Conservation (phyloP, 225 moss, liverwort and hornwort genomes). For the Bryum argenteum region DNA sequence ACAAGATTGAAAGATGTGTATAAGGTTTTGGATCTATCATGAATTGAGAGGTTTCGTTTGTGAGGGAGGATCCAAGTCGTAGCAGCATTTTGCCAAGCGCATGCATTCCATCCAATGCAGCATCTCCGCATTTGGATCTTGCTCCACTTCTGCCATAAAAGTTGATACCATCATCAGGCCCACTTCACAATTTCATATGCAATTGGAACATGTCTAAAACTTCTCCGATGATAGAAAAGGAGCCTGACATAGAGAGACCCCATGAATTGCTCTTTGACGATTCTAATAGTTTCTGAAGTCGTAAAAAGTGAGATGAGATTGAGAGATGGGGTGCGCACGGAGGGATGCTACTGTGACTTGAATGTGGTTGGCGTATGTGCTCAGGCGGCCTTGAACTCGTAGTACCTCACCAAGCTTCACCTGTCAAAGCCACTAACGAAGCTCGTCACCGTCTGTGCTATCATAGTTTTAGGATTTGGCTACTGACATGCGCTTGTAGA, state of each 20-base stretch:
- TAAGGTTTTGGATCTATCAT: constrained; percentile 4
- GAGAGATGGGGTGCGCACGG: constrained; percentile 40
- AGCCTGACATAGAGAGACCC: background rate
- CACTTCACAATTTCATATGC: too few relatives aligned
- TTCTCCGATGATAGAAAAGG: background rate
- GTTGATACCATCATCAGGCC: constrained; percentile 14
- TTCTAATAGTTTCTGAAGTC: constrained; percentile 7
- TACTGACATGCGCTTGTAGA: background rate
- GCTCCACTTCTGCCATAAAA: constrained; percentile 54
- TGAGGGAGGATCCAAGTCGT: constrained; percentile 59
- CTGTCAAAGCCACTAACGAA: constrained; percentile 28
- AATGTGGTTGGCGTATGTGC: constrained; percentile 59
- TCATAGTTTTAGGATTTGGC: background rate
- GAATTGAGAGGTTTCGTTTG: constrained; percentile 35
- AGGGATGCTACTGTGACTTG: constrained; percentile 73
- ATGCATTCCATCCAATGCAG: constrained; percentile 83
- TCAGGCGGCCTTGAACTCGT: constrained; percentile 73
- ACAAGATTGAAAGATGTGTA: too few relatives aligned
- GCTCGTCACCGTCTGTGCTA: background rate
- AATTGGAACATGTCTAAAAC: too few relatives aligned
- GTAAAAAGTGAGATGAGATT: background rate
- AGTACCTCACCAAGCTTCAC: constrained; percentile 55
- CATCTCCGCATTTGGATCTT: constrained; percentile 80
- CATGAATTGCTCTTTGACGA: background rate
- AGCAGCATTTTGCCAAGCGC: constrained; percentile 67